phyloP scores from a whole-genome alignment of 352 stramenopile genomes.

The Phytopythium mirpurense region DNA sequence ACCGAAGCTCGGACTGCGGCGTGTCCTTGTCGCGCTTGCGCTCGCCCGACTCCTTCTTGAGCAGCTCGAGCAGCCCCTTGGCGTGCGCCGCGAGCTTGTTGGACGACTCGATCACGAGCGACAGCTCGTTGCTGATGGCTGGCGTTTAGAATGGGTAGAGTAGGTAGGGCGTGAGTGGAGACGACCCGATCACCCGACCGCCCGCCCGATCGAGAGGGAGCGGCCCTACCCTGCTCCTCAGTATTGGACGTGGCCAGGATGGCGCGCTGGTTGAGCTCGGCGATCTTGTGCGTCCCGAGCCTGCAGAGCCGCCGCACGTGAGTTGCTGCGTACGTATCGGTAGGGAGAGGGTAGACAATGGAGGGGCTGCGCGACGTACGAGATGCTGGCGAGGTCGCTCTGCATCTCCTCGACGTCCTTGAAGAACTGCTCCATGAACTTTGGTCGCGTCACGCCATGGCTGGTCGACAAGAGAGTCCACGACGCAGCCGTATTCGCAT shows the following conservation, averaged over 20 bases:
- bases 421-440: slow-evolving; percentile 96
- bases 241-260: slow-evolving; percentile 91
- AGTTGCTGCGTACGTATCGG: neutral
- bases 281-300: slow-evolving; percentile 89
- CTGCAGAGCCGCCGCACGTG: slow-evolving; percentile 15
- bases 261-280: slow-evolving; percentile 91
- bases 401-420: slow-evolving; percentile 94
- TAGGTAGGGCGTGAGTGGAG: too few relatives aligned
- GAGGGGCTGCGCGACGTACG: slow-evolving; percentile 14
- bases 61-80: slow-evolving; percentile 79
- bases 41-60: slow-evolving; percentile 95
- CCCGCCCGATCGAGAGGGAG: too few relatives aligned
- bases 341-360: neutral
- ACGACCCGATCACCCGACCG: too few relatives aligned
- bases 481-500: too few relatives aligned
- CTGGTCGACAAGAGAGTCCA: too few relatives aligned
- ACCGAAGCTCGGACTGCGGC: slow-evolving; percentile 65
- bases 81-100: slow-evolving; percentile 91
- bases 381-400: slow-evolving; percentile 89
- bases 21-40: slow-evolving; percentile 89
- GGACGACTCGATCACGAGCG: slow-evolving; percentile 87
- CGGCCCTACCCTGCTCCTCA: slow-evolving; percentile 73
- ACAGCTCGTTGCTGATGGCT: slow-evolving; percentile 90
- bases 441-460: slow-evolving; percentile 52
- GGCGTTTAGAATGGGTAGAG: too few relatives aligned